phyloP scores from a whole-genome alignment of 2,329 filamentous ascomycete species.

The Diaporthe citriasiana region DNA sequence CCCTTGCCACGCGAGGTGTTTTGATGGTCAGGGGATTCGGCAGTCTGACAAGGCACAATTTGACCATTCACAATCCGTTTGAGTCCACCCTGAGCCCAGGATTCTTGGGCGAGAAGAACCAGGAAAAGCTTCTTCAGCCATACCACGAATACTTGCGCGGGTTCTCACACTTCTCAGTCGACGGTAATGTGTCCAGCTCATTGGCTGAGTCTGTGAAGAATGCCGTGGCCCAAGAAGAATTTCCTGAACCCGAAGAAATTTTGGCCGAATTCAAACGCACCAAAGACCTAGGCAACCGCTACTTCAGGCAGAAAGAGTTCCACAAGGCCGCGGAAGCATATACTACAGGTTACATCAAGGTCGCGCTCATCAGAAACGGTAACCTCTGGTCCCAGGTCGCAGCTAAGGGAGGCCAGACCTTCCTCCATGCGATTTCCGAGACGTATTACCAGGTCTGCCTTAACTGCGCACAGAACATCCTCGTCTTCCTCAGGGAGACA shows the following conservation, averaged over 20 bases:
- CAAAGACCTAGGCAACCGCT: constrained; percentile 34
- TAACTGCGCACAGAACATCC: constrained; percentile 27
- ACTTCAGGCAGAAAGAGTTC: constrained; percentile 9
- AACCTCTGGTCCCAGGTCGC: constrained; percentile 13
- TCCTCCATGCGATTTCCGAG: constrained; percentile 18
- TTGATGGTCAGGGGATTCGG: neutral
- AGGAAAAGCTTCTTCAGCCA: constrained; percentile 33
- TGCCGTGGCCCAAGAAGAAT: neutral
- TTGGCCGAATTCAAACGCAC: constrained; percentile 11
- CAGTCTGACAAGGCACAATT: neutral
- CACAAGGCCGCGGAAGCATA: constrained; percentile 18
- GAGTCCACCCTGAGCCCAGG: neutral
- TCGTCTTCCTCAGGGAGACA: constrained; percentile 14
- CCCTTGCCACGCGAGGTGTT: neutral
- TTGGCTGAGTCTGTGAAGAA: constrained; percentile 20
- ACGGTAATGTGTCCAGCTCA: constrained; percentile 8
- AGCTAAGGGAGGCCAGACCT: neutral
- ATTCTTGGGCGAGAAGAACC: constrained; percentile 20
- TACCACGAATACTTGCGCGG: constrained; percentile 31
- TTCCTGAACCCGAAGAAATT: constrained; percentile 1
- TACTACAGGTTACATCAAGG: neutral
- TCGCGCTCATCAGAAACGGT: constrained; percentile 26
- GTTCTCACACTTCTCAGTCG: constrained; percentile 19
- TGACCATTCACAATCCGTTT: constrained; percentile 32
- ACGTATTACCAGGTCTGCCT: constrained; percentile 30